Base-by-base conservation (phyloP, 2,329 filamentous ascomycete species). In the Hirsutella rhossiliensis region DNA sequence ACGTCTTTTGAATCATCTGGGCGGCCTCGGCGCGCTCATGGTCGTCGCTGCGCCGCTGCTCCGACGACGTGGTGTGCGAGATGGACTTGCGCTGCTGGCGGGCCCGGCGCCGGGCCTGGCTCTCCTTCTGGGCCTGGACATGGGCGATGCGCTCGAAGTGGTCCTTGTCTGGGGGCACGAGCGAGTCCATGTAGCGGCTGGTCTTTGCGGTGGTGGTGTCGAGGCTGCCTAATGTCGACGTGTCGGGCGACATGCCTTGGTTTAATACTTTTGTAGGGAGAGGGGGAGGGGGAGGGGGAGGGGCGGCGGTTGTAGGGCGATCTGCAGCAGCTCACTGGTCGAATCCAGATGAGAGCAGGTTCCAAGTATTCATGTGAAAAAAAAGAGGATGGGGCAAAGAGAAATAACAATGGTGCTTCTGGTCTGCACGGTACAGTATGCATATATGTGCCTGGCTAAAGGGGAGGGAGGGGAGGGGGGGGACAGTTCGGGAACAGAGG, bases 1-100 rank as follows among this genome's bases (percentile, higher is more conserved):
- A 94, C 23, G 80, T 83, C 51, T 81, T 78, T 66, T 87, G 78
- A 40, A 82, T 81, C 23, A 77, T 54, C 19, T 64, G 66, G 4
- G 76, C 77, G 3, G 78, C 78, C 41, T 67, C 63, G 23, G 62
- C 56, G 27, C 53, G 52, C 38, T 57, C 56, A 12, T 12, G 2
- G 7, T 48, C 28, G 11, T 32, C 28, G 29, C n/a, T 29, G 3
- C 27, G 38, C 11, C 13, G 17, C 45, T 17, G 38, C 19, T 13
- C 15, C 5, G 37, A 20, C 18, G 37, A 7, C 19, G n/a, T 19
- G 38, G 38, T 15, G 11, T 9, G 11, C 5, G 41, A 31, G 3
- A 37, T 56, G 34, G 63, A 62, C 28, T 63, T 58, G 28, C 56
- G 60, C 38, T 62, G 54, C 41, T 68, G 57, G 43, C 60, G 62